A percentile compares a stretch with the other conserved stretches of the same genome.
phyloP scores from a whole-genome alignment of 1,284 basidiomycete genomes.

The Marasmius fiardii region DNA sequence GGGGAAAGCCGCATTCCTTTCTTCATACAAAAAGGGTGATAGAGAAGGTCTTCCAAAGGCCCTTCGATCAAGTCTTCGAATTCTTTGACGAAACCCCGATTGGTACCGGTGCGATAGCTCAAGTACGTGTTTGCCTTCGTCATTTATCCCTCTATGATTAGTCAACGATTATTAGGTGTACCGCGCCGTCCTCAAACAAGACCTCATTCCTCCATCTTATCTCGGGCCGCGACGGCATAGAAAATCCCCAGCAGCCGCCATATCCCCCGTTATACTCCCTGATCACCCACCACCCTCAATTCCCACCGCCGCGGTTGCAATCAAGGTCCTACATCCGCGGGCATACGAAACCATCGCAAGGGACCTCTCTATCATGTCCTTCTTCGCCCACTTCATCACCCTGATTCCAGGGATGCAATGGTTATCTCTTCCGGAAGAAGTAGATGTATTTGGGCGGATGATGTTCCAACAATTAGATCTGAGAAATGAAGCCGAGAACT shows the following conservation, averaged over 20 bases:
- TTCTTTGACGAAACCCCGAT: slow-evolving; percentile 87
- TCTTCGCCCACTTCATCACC: slow-evolving; percentile 84
- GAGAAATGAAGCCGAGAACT: slow-evolving; percentile 86
- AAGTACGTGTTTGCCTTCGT: slow-evolving; percentile 49
- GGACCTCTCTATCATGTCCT: slow-evolving; percentile 92
- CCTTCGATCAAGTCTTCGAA: slow-evolving; percentile 90
- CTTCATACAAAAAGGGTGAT: slow-evolving; percentile 82
- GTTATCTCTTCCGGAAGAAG: slow-evolving; percentile 96
- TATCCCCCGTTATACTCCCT: slow-evolving; percentile 48
- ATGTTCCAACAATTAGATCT: slow-evolving; percentile 96
- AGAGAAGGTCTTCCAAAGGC: slow-evolving; percentile 78
- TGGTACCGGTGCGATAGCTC: slow-evolving; percentile 97
- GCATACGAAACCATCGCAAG: slow-evolving; percentile 81
- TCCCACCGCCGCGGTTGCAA: slow-evolving; percentile 84
- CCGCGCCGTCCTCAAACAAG: slow-evolving; percentile 78
- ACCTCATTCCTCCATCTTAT: slow-evolving; percentile 82
- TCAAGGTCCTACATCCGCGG: slow-evolving; percentile 93
- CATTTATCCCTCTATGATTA: not conserved
- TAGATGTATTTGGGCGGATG: slow-evolving; percentile 93
- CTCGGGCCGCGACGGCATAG: slow-evolving; percentile 61
- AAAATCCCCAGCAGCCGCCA: slow-evolving; percentile 42
- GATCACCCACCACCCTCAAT: slow-evolving; percentile 63
- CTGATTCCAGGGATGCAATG: slow-evolving; percentile 92
- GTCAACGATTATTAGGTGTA: slow-evolving; percentile 59
- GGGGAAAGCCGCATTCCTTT: slow-evolving; percentile 82